Base-by-base conservation (phyloP, 176 grass and related monocot species). In the Oryza australiensis region DNA sequence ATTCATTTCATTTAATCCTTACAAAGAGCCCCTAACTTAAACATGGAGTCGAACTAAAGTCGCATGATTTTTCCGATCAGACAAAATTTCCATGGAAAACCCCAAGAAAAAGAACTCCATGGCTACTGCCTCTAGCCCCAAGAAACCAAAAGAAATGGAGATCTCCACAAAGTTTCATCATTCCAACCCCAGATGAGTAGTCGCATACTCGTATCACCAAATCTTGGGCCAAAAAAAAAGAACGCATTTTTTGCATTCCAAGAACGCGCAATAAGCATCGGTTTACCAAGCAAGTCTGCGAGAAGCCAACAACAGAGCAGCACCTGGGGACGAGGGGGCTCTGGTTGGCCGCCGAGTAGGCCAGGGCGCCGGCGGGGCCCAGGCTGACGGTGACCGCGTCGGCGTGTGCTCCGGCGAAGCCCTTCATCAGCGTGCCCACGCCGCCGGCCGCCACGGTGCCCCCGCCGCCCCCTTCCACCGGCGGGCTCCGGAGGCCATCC, bases 251-350 rank as follows among this genome's bases (percentile, higher is more conserved):
- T 37, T 14, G 42, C 64, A 27, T 49, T 32, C 18, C 60, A 41
- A 20, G 34, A 38, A 10, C 33, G 72, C 46, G 18, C 14, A n/a
- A 38, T 24, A 48, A 60, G 33, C 48, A 41, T 29, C 38, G 4
- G 80, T 30, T 11, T 5, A 48, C 26, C 14, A 0, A 11, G 45
- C 15, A 7, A 38, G 26, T 63, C 73, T 23, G 70, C 59, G 26
- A 86, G 53, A 20, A 63, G 0, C 5, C 7, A 68, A 45, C 32
- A 57, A 77, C 0, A 22, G 51, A 37, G 32, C 55, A 23, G 40
- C 72, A 94, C 90, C 92, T 93, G 26, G 95, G 88, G 22, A 93
- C 86, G 18, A 98, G 88, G 9, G 86, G 92, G 86, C 76, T 98
- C 63, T 89, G 84, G 66, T 89, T 91, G 59, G 64, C 81, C 11